phyloP scores from a whole-genome alignment of 495 filamentous ascomycete genomes.

The Niebla homalea region DNA sequence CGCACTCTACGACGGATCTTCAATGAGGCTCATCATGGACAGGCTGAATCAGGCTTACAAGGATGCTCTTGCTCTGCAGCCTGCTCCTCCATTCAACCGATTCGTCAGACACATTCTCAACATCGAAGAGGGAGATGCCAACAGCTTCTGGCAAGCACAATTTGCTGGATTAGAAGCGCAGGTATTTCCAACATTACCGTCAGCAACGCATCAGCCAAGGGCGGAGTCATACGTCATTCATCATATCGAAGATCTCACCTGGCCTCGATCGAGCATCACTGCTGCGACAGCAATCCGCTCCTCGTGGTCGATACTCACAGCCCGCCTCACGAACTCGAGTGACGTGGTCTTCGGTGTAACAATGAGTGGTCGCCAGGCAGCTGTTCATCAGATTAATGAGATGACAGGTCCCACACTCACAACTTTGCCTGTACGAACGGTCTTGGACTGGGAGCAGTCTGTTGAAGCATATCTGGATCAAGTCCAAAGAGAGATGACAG shows the following conservation, averaged over 20 bases:
- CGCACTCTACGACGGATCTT: neutral
- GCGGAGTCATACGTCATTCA: neutral
- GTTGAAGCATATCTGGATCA: slow-evolving; percentile 26
- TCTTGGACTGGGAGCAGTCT: slow-evolving; percentile 7
- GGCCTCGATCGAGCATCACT: neutral
- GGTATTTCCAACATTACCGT: neutral
- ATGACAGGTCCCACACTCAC: slow-evolving; percentile 46
- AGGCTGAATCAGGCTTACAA: neutral
- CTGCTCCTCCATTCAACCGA: neutral
- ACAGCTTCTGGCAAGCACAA: neutral
- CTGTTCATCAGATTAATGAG: slow-evolving; percentile 35
- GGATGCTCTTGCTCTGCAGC: neutral
- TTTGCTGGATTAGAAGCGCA: neutral
- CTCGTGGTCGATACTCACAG: slow-evolving; percentile 25
- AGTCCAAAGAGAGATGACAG: slow-evolving; percentile 33
- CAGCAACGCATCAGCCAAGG: neutral
- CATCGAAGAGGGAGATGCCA: neutral
- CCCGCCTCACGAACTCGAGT: slow-evolving; percentile 15
- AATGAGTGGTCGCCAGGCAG: slow-evolving; percentile 37
- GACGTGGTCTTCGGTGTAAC: slow-evolving; percentile 35
- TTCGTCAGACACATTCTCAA: neutral
- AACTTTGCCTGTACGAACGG: slow-evolving; percentile 41
- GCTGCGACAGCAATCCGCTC: slow-evolving; percentile 14
- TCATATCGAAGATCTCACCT: neutral
- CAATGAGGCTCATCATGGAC: neutral